Evolutionary conservation across 305 asterid genomes (phyloP).

Genomic region (Ilex paraguariensis): DNA sequence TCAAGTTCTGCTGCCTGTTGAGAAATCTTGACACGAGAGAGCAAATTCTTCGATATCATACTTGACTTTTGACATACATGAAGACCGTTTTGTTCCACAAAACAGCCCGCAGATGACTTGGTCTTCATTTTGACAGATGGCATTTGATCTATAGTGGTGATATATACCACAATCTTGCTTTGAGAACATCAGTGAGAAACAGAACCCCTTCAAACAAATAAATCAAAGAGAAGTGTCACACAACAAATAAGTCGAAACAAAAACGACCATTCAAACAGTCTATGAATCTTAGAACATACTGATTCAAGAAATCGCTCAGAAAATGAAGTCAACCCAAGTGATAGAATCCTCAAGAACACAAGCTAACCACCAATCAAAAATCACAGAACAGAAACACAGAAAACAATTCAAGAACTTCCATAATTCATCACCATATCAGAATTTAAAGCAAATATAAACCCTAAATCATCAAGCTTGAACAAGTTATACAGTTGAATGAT

Average conservation of each 20-base stretch:
- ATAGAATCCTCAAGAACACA: neutral
- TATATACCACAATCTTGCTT: constrained; percentile 30
- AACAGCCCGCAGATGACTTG: constrained; percentile 47
- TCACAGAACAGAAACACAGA: neutral
- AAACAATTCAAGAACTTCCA: neutral
- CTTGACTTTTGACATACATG: constrained; percentile 66
- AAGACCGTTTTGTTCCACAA: constrained; percentile 64
- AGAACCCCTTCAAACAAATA: constrained; percentile 27
- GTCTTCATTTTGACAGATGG: constrained; percentile 91
- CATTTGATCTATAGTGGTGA: constrained; percentile 54
- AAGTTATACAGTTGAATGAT: neutral
- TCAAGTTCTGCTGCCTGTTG: constrained; percentile 38
- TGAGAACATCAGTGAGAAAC: constrained; percentile 35
- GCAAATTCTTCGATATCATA: constrained; percentile 66
- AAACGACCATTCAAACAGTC: neutral
- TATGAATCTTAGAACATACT: no score
- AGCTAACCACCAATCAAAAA: neutral
- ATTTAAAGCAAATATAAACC: neutral
- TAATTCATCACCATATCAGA: neutral
- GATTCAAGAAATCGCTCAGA: neutral
- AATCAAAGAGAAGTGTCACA: constrained; percentile 28
- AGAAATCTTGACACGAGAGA: constrained; percentile 41
- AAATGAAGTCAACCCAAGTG: neutral
- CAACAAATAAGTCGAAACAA: constrained; percentile 4
- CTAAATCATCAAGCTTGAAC: neutral